These are phyloP conservation scores for Torulaspora globosa DNA, from an alignment of 1,139 yeast species.

Conservation along the genomic window DNA sequence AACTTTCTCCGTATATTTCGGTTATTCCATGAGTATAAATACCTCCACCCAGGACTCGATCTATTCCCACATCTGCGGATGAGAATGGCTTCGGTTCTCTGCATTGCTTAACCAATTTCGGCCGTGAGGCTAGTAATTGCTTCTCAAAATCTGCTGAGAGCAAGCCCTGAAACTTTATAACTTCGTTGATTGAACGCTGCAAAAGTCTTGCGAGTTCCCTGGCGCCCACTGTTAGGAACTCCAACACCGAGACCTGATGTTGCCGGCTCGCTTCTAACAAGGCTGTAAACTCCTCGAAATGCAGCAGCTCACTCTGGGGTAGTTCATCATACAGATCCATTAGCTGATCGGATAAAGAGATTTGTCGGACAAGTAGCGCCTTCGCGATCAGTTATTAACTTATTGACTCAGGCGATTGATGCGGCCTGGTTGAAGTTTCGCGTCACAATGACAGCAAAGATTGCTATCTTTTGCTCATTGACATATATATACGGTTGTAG, in stretches of 20 bases:
- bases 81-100: conserved; percentile 38
- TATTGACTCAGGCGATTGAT: neutral
- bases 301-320: conserved; percentile 35
- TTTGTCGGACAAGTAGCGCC: neutral
- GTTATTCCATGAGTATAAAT: conserved; percentile 62
- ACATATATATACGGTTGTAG: neutral
- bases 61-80: conserved; percentile 60
- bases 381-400: neutral
- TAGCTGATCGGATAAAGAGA: conserved; percentile 2
- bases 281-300: conserved; percentile 32
- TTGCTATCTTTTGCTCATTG: neutral
- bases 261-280: conserved; percentile 31
- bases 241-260: conserved; percentile 40
- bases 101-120: conserved; percentile 9
- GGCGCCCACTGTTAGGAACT: conserved; percentile 41
- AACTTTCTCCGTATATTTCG: conserved; percentile 80
- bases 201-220: conserved; percentile 43
- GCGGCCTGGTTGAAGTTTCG: neutral
- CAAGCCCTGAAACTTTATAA: conserved; percentile 41
- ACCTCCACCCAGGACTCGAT: conserved; percentile 62
- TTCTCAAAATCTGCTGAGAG: conserved; percentile 32
- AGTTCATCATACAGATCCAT: conserved; percentile 43
- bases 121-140: conserved; percentile 18
- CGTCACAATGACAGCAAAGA: neutral
- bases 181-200: conserved; percentile 48